These are phyloP conservation scores for Candida pini DNA, from an alignment of 805 yeast genomes.

Conservation along the genomic window DNA sequence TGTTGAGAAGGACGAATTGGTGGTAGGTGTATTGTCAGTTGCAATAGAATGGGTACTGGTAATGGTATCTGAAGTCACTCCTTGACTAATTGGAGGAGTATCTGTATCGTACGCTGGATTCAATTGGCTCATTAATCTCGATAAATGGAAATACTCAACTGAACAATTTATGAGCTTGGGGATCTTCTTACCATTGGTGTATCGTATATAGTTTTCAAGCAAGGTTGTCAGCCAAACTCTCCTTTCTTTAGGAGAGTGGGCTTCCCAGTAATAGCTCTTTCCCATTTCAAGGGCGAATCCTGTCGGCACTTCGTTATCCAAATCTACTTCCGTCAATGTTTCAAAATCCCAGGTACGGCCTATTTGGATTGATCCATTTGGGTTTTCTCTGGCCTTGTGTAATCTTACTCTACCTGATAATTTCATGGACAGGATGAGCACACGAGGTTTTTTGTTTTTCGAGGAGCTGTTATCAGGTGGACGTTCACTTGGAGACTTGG, in stretches of 20 bases:
- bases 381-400: constrained; percentile 81
- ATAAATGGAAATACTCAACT: constrained; percentile 30
- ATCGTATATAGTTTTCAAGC: constrained; percentile 47
- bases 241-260: constrained; percentile 51
- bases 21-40: too few species aligned
- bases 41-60: too few species aligned
- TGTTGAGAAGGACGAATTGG: too few species aligned
- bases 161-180: constrained; percentile 50
- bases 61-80: too few species aligned
- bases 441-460: constrained; percentile 53
- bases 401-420: constrained; percentile 62
- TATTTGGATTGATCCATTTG: constrained; percentile 72
- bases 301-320: constrained; percentile 44
- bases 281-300: constrained; percentile 60
- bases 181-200: constrained; percentile 44
- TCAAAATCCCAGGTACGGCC: constrained; percentile 90
- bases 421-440: constrained; percentile 57
- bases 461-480: constrained; percentile 54
- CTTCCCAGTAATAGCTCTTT: constrained; percentile 82
- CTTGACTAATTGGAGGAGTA: neutral
- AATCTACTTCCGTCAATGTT: constrained; percentile 54
- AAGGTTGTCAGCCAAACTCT: constrained; percentile 51
- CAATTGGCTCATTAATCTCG: constrained; percentile 9
- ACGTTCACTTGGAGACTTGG: constrained; percentile 58
- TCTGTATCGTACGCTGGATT: neutral